Base-by-base conservation (phyloP, 768 basidiomycete genomes). In the Cubamyces lactineus region DNA sequence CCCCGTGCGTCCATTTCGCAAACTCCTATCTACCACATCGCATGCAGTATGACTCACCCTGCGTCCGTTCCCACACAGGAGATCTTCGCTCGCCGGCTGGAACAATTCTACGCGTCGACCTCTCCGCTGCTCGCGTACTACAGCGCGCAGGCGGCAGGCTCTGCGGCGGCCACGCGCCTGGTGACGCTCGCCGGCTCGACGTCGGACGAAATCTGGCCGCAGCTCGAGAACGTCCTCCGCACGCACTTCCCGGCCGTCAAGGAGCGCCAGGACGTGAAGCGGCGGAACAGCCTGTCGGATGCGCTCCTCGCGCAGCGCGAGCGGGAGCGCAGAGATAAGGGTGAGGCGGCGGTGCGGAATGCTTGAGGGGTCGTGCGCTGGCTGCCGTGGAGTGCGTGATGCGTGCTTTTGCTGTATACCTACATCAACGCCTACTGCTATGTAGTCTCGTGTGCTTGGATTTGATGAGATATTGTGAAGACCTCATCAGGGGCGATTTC, bases 181-280 rank as follows among this genome's bases (percentile, higher is more conserved):
- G 79, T 82, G 46, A 86, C 86, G 2, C 73, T 96, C 30, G 78
- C 81, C 19, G 93, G 94, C 3, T 75, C 80, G 57, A 91, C 92
- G 8, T 92, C 90, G 2, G 91, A 95, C 69, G 91, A 94, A 73
- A 95, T 96, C 64, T 96, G 93, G 93, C 92, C 91, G 2, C 78
- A 87, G 65, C 80, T 96, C 12, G 92, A 94, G 63, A 74, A 74
- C 46, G 76, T 84, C 21, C 77, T 94, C 23, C 77, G 78, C 53
- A 74, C 77, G 24, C 73, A 80, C 2, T 90, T 90, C 70, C 88
- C 91, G 2, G 68, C 71, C 4, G 70, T 92, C 61, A 81, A 78
- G 60, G 84, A 86, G 71, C 82, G 83, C 24, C 67, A 72, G 17
- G 79, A 77, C 45, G 75, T 70, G 62, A 78, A 78, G 63, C 79